Base-by-base conservation (phyloP, 768 basidiomycete genomes). In the Tephrocybe sp. region DNA sequence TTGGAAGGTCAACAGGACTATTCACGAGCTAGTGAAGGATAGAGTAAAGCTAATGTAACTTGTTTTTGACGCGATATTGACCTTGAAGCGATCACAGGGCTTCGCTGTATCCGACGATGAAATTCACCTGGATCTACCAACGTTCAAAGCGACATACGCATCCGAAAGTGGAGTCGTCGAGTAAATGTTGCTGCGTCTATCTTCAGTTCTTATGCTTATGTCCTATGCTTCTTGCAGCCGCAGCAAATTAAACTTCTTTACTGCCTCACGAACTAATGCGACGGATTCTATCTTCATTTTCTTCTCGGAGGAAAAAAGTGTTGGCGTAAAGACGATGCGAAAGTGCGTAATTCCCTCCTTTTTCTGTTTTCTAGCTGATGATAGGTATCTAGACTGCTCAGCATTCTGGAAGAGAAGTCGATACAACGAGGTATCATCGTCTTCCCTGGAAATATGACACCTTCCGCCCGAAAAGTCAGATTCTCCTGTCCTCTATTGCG, bases 241-340 rank as follows among this genome's bases (percentile, higher is more conserved):
- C 57, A 83, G 79, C 61, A 84, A 85, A 58, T 80, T 99, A 61
- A 92, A 92, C 67, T 98, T 98, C 76, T 92, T 86, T 69, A 93
- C 93, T 10, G 85, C 88, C 58, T 82, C 84, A 14, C 73, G 75
- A 52, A 71, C 74, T 11, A 86, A 89, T 58, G 74, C 82, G 21
- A 68, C 72, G 8, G 86, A 93, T 61, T 88, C 90, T 68, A 91
- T 99, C 62, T 98, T 91, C 61, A 76, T 98, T 17, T 98, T 90
- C 68, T 99, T 96, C 71, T 86, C 93, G n/a, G 93, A 95, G 40
- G 97, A 98, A 70, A 82, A 76, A 68, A 93, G 91, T 62, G 97
- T 98, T 6, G 92, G 94, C 53, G 93, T 98, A 38, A 96, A 97
- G 70, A 93, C 94, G 3, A 98, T 98, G 93, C 78, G 94, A 74